Conservation (phyloP, 495 filamentous ascomycete genomes). For the Talaromyces borbonicus region DNA sequence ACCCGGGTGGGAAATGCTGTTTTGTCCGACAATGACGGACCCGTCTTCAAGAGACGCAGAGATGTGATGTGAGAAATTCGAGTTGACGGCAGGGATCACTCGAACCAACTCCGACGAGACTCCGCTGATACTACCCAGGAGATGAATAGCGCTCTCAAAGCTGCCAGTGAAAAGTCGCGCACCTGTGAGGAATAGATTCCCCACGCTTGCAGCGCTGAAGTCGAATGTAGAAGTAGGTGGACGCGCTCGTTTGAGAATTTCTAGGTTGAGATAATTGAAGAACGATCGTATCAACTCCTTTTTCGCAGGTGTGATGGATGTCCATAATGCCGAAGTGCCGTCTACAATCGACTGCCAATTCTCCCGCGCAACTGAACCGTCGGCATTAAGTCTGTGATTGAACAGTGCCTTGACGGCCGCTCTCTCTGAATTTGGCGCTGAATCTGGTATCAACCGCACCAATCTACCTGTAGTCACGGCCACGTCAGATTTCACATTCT, state of each 20-base stretch:
- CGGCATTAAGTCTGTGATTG: constrained; percentile 67
- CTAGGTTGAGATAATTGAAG: constrained; percentile 77
- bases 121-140: constrained; percentile 69
- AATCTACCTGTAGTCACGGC: constrained; percentile 52
- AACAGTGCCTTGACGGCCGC: constrained; percentile 69
- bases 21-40: constrained; percentile 79
- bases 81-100: constrained; percentile 85
- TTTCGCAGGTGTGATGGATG: constrained; percentile 67
- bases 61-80: constrained; percentile 91
- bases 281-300: constrained; percentile 86
- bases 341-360: constrained; percentile 93
- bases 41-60: constrained; percentile 70
- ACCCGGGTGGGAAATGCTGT: constrained; percentile 81
- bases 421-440: constrained; percentile 48
- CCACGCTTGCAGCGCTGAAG: constrained; percentile 81
- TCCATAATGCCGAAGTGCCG: constrained; percentile 66
- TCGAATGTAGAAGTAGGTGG: constrained; percentile 71
- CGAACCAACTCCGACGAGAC: constrained; percentile 59
- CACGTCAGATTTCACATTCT: neutral
- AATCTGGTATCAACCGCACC: constrained; percentile 80
- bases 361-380: constrained; percentile 24
- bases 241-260: constrained; percentile 79
- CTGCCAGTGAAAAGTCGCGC: constrained; percentile 73
- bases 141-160: constrained; percentile 73
- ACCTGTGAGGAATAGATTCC: constrained; percentile 86